phyloP scores from a whole-genome alignment of 202 grass and related monocot species.

The Zizania palustris region DNA sequence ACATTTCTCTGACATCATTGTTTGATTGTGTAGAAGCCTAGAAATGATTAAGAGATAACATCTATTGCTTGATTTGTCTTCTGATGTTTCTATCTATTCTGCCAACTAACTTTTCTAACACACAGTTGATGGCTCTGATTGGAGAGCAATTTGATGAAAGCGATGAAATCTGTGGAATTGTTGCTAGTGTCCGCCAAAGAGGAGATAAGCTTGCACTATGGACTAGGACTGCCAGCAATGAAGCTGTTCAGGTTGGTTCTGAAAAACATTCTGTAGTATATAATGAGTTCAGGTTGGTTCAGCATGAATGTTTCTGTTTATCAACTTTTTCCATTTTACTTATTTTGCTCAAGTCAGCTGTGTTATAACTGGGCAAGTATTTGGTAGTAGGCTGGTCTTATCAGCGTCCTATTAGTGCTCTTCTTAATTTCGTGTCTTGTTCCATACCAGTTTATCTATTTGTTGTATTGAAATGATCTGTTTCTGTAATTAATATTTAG shows the following conservation, averaged over 20 bases:
- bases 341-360: neutral
- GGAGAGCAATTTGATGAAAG: slow-evolving; percentile 98
- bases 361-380: neutral
- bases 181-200: slow-evolving; percentile 84
- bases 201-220: slow-evolving; percentile 93
- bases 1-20: slow-evolving; percentile 23
- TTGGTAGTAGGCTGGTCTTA: neutral
- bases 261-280: slow-evolving; percentile 11
- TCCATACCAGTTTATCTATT: neutral
- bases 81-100: neutral
- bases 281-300: neutral
- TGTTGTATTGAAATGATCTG: neutral
- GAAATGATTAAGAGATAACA: slow-evolving; percentile 26
- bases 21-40: neutral
- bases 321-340: neutral
- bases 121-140: slow-evolving; percentile 95
- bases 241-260: slow-evolving; percentile 95
- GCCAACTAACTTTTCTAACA: slow-evolving; percentile 19
- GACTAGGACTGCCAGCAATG: slow-evolving; percentile 93
- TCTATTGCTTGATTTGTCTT: neutral
- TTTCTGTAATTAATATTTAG: neutral
- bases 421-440: neutral
- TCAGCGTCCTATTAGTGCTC: neutral
- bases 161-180: slow-evolving; percentile 95
- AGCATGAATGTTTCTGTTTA: neutral